Base-by-base conservation (phyloP, 495 filamentous ascomycete genomes). In the Opeltia flavorubescens region DNA sequence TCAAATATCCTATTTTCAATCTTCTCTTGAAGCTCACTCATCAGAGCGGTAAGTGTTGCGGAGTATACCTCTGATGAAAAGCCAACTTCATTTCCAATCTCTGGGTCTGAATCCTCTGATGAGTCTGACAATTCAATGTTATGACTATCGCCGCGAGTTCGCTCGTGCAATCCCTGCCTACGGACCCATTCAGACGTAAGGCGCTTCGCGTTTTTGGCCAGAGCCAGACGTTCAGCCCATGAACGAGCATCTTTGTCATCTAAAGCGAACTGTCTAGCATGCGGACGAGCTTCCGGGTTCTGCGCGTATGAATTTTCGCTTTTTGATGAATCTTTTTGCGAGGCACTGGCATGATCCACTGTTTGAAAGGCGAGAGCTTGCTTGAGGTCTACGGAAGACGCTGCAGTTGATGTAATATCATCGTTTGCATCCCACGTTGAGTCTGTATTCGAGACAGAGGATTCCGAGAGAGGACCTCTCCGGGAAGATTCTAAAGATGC, bases 11-110 rank as follows among this genome's bases (percentile, higher is more conserved):
- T 43, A 2, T 18, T 26, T n/a, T 45, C 15, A 15, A 46, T 24
- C 9, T 44, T 34, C 2, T 18, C 35, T 17, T 47, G 40, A 3
- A 46, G 29, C 18, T 55, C 53, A 4, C 26, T 40, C 15, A 15
- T 44, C 17, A 40, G n/a, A 8, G 50, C 41, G 6, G 18, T 36
- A 13, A 52, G 49, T 1, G 52, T 35, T 23, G 50, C 50, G 0
- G 46, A 38, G 21, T 52, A 55, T 3, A 55, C 50, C 5, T 39
- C 51, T 6, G 49, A 24, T 3, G 53, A 44, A n/a, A 55, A 50
- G 5, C 34, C 23, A 21, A 45, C 50, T 34, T 49, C 38, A 26
- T 44, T 46, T 0, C 52, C 53, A 18, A 50, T 49, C 36, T 55
- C 53, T 23, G 51, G 49, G 6, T 40, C 20, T 3, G 53, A 52